phyloP scores from a whole-genome alignment of 257 asterid species.

The Anisodus acutangulus region DNA sequence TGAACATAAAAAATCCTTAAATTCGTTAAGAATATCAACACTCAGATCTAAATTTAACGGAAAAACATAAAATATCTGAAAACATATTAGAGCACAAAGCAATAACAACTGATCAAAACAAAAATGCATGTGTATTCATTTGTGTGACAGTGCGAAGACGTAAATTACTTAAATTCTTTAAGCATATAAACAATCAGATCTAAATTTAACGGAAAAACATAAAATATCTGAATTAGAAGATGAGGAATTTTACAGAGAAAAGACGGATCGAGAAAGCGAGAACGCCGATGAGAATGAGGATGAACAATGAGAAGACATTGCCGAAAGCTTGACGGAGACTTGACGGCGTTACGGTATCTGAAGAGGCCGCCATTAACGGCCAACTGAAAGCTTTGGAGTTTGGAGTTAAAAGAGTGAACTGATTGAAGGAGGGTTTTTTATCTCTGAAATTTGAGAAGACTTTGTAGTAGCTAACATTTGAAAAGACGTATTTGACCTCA shows the following conservation, averaged over 20 bases:
- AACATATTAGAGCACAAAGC: too few species aligned
- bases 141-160: neutral
- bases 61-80: too few species aligned
- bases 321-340: constrained; percentile 71
- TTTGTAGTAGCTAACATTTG: constrained; percentile 5
- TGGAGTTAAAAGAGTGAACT: neutral
- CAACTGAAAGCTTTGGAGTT: constrained; percentile 22
- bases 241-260: constrained; percentile 64
- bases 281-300: constrained; percentile 85
- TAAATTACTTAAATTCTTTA: neutral
- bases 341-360: constrained; percentile 39
- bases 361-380: constrained; percentile 57
- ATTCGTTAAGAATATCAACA: neutral
- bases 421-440: constrained; percentile 6
- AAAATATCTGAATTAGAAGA: neutral
- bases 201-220: neutral
- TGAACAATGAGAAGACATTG: constrained; percentile 69
- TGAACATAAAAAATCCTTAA: neutral
- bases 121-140: constrained; percentile 2
- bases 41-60: too few species aligned
- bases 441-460: neutral
- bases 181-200: constrained; percentile 40
- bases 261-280: constrained; percentile 99
- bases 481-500: constrained; percentile 12
- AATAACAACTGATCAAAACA: neutral